Evolutionary conservation across 768 basidiomycete genomes (phyloP), one percentile per base, ranked within the genome.

Genomic region (Collybia mongolica): DNA sequence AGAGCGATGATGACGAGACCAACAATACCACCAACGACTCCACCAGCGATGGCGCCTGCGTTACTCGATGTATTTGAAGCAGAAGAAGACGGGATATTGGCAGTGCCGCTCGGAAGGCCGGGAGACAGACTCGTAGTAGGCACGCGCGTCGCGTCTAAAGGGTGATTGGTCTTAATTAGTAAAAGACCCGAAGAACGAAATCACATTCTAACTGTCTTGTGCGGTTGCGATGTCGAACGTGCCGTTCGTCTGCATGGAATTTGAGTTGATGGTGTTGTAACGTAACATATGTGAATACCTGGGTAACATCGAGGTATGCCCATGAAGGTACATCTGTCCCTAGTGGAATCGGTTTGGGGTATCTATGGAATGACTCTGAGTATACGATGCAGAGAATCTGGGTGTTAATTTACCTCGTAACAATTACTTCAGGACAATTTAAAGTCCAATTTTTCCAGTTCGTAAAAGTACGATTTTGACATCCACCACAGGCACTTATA

Each of bases 11-110:
- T 48, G 9, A 71, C 75, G 15, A 79, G 43, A 20, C 65, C 68
- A 11, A 77, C 71, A 3, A 86, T 46, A 18, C 75, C 82, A 5
- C 79, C 82, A 1, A 83, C 70, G 6, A 78, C 76, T 17, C 84
- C 83, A 18, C 84, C 85, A 5, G 81, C 79, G 29, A 87, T 84
- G 17, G 80, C 81, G 2, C 83, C 83, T 2, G 79, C 73, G 55
- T 80, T 67, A 22, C 23, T 41, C 15, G 54, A 8, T 17, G 51
- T 5, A 29, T 37, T 38, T 37, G 29, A 39, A 11, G 26, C 12
- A 14, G 48, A 14, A 20, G 29, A 42, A 19, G 32, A 32, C 11
- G 32, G 11, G 11, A 17, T 57, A 47, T 44, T 46, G 44, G 29
- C 42, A 39, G 37, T 23, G 18, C 32, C 45, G 32, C 49, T 40